phyloP scores from a whole-genome alignment of 768 basidiomycete genomes.

The Rhizopogon salebrosus region DNA sequence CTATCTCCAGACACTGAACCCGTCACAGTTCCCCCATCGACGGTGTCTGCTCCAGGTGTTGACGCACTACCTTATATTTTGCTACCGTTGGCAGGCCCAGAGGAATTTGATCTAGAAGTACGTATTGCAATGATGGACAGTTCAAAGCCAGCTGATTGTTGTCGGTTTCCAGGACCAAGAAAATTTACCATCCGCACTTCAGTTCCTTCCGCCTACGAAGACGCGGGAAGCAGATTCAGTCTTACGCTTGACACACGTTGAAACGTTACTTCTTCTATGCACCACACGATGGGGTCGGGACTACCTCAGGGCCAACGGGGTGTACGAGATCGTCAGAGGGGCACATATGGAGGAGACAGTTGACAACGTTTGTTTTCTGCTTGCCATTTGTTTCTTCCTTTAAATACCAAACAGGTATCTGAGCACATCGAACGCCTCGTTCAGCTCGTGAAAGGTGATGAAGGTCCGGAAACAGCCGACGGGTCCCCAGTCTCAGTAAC shows the following conservation, averaged over 20 bases:
- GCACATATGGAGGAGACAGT: slow-evolving; percentile 75
- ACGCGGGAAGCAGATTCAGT: slow-evolving; percentile 72
- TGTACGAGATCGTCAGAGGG: slow-evolving; percentile 79
- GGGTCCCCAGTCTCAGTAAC: slow-evolving; percentile 27
- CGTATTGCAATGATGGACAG: slow-evolving; percentile 7
- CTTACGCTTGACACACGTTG: slow-evolving; percentile 80
- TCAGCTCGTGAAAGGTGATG: slow-evolving; percentile 75
- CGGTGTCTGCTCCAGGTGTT: slow-evolving; percentile 63
- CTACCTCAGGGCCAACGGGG: slow-evolving; percentile 70
- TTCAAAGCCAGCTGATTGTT: neutral
- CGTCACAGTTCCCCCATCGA: slow-evolving; percentile 55
- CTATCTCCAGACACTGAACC: slow-evolving; percentile 57
- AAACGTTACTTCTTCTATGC: slow-evolving; percentile 83
- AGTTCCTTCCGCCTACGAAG: slow-evolving; percentile 85
- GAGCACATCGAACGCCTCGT: slow-evolving; percentile 89
- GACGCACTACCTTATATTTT: slow-evolving; percentile 82
- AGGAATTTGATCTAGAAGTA: slow-evolving; percentile 92
- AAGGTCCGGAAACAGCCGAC: slow-evolving; percentile 48
- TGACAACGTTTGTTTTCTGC: slow-evolving; percentile 54
- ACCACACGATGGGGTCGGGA: slow-evolving; percentile 89
- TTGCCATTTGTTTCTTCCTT: neutral
- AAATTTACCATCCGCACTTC: slow-evolving; percentile 73
- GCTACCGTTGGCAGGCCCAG: slow-evolving; percentile 88
- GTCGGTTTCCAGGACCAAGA: slow-evolving; percentile 76
- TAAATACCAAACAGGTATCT: slow-evolving; percentile 49